Percentiles rank a stretch among this genome's conserved stretches.
These are phyloP conservation scores for Ogataea populi-albae DNA, from an alignment of 805 yeast species.

Conservation along the genomic window DNA sequence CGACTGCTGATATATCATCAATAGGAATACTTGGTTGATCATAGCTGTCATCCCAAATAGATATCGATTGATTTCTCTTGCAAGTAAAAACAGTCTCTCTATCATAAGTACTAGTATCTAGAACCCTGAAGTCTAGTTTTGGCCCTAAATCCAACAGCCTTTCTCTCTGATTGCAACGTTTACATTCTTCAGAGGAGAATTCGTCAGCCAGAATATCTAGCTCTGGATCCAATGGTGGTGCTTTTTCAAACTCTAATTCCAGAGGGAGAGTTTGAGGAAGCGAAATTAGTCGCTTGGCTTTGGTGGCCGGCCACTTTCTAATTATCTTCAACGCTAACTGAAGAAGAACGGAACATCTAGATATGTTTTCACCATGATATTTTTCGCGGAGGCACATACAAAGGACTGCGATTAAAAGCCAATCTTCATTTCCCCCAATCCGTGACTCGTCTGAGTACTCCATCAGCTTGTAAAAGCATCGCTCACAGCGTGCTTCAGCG, in stretches of 20 bases:
- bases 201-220: too few species aligned
- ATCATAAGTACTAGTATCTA: too few species aligned
- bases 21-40: constrained; percentile 1
- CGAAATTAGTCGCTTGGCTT: constrained; percentile 2
- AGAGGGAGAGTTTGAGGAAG: too few species aligned
- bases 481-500: constrained; percentile 23
- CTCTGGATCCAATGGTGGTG: too few species aligned
- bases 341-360: constrained; percentile 32
- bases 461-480: constrained; percentile 21
- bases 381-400: constrained; percentile 38
- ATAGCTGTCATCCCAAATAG: too few species aligned
- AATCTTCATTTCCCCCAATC: constrained; percentile 30
- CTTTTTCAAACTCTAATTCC: too few species aligned
- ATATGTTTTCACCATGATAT: constrained; percentile 25
- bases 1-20: constrained; percentile 5
- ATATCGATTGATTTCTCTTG: too few species aligned
- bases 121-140: too few species aligned
- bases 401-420: constrained; percentile 41
- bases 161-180: too few species aligned
- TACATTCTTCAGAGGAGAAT: too few species aligned
- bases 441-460: constrained; percentile 16
- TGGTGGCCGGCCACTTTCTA: constrained; percentile 22
- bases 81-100: too few species aligned
- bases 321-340: constrained; percentile 35
- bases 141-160: too few species aligned